phyloP scores from a whole-genome alignment of 2,329 filamentous ascomycete genomes.

The Microsporum ferrugineum region DNA sequence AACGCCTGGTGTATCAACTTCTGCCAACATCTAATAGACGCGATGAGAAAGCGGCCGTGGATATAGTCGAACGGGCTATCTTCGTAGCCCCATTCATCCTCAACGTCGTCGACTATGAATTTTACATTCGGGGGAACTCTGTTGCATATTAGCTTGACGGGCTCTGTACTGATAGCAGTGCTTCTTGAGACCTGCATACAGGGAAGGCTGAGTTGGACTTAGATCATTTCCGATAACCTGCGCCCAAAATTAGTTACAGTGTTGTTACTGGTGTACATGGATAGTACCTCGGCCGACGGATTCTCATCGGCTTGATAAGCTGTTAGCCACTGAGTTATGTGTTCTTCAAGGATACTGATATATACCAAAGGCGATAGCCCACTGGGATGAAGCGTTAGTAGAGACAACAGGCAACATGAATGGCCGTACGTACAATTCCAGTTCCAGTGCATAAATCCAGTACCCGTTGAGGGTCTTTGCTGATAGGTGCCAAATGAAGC shows the following conservation, averaged over 20 bases:
- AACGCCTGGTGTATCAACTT: slow-evolving; percentile 21
- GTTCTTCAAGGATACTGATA: neutral
- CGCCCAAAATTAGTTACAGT: neutral
- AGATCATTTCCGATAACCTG: slow-evolving; percentile 22
- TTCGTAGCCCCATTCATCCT: slow-evolving; percentile 46
- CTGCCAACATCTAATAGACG: slow-evolving; percentile 47
- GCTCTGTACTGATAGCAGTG: too few species aligned
- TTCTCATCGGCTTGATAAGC: slow-evolving; percentile 18
- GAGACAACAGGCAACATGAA: neutral
- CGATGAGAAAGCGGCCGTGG: slow-evolving; percentile 47
- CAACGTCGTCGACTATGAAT: slow-evolving; percentile 48
- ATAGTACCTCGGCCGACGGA: slow-evolving; percentile 13
- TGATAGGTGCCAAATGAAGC: slow-evolving; percentile 16
- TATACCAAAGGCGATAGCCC: neutral
- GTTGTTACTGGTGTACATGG: neutral
- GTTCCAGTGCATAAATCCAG: slow-evolving; percentile 18
- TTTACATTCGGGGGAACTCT: slow-evolving; percentile 44
- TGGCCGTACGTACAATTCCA: slow-evolving; percentile 12
- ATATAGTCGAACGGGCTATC: slow-evolving; percentile 49
- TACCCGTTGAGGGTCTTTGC: slow-evolving; percentile 9
- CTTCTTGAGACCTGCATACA: slow-evolving; percentile 12
- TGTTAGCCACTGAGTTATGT: neutral
- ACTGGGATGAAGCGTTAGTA: neutral
- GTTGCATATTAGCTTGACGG: neutral
- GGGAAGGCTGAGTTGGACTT: slow-evolving; percentile 16